These are phyloP conservation scores for Verticillium klebahnii DNA, from an alignment of 2,329 filamentous ascomycete species.

Conservation along the genomic window DNA sequence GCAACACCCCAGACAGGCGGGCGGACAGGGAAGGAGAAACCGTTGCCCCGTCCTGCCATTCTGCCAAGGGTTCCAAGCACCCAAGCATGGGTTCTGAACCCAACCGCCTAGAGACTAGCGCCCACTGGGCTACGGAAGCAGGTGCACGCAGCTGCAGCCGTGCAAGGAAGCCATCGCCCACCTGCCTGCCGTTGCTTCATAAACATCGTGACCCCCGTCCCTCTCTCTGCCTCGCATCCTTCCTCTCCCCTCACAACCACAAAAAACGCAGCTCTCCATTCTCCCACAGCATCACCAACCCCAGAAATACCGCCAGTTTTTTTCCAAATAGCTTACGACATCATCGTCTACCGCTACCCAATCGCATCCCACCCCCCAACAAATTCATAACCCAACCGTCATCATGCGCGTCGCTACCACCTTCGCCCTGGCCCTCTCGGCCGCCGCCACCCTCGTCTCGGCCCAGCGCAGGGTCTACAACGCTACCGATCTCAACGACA, in stretches of 20 bases:
- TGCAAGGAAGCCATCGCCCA: neutral
- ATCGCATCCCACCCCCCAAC: neutral
- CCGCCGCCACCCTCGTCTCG: conserved; percentile 6
- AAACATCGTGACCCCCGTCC: neutral
- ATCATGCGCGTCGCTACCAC: conserved; percentile 11
- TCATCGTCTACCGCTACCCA: neutral
- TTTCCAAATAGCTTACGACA: neutral
- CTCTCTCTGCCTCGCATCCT: neutral
- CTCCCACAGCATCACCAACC: neutral
- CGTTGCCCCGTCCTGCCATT: neutral
- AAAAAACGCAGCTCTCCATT: neutral
- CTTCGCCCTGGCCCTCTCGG: conserved; percentile 11
- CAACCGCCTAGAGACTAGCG: neutral
- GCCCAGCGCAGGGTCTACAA: conserved; percentile 11
- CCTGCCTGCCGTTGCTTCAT: neutral
- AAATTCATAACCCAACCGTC: conserved; percentile 3
- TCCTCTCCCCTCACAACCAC: neutral
- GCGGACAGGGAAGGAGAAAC: neutral
- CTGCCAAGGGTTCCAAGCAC: neutral
- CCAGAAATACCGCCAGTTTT: neutral
- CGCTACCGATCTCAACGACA: conserved; percentile 7
- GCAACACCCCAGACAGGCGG: neutral
- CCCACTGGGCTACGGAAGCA: neutral
- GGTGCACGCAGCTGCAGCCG: neutral
- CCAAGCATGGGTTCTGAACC: neutral